phyloP scores from a whole-genome alignment of 2,329 filamentous ascomycete species.

The Xylaria sp. region DNA sequence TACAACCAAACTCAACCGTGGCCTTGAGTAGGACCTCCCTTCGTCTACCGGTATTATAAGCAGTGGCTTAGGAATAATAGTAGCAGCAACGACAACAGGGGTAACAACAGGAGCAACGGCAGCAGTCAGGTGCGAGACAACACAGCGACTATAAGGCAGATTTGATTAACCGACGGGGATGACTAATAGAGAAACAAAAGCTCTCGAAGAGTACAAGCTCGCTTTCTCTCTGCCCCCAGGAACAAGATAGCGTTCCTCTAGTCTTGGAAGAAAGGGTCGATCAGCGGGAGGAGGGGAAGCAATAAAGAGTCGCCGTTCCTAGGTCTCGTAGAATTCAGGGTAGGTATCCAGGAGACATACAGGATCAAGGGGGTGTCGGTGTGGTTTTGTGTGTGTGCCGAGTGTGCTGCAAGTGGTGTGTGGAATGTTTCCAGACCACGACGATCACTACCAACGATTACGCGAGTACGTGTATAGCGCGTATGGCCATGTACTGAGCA shows the following conservation, averaged over 20 bases:
- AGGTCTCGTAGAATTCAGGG: conserved; percentile 34
- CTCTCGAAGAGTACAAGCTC: conserved; percentile 40
- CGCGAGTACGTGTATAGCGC: background rate
- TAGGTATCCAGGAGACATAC: too few species aligned
- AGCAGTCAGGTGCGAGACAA: conserved; percentile 21
- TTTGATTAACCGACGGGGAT: conserved; percentile 12
- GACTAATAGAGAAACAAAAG: conserved; percentile 35
- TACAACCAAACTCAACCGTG: conserved; percentile 13
- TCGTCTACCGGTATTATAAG: conserved; percentile 18
- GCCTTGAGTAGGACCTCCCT: conserved; percentile 6
- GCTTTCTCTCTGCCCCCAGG: conserved; percentile 14
- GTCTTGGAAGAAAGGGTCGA: conserved; percentile 16
- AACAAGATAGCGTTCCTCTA: background rate
- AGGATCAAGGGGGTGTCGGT: conserved; percentile 38
- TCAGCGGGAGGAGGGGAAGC: conserved; percentile 37
- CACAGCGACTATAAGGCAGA: conserved; percentile 21
- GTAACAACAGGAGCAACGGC: background rate
- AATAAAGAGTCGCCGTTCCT: conserved; percentile 36
- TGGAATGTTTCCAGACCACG: conserved; percentile 46
- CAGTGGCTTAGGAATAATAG: conserved; percentile 15
- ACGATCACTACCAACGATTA: conserved; percentile 44
- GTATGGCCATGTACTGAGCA: background rate
- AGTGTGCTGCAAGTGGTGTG: conserved; percentile 38
- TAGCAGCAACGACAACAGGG: background rate
- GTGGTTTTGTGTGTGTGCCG: conserved; percentile 45